Conservation (phyloP, 2,329 filamentous ascomycete species). For the Monosporascus ibericus region DNA sequence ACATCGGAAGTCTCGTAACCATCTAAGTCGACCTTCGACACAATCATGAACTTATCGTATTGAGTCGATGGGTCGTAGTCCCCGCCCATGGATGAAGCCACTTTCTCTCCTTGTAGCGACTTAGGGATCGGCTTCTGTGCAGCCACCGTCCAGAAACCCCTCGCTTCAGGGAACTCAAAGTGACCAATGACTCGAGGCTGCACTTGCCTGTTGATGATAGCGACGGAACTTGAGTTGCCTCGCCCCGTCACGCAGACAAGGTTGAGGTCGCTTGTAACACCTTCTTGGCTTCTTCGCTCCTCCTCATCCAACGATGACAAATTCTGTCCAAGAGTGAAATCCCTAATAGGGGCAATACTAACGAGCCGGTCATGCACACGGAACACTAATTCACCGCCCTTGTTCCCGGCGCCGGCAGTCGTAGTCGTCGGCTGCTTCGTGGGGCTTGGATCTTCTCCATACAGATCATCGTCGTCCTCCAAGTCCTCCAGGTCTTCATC, state of each 20-base stretch:
- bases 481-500: constrained; percentile 50
- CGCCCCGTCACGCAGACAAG: constrained; percentile 57
- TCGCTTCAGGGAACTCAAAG: constrained; percentile 66
- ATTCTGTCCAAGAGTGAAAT: constrained; percentile 63
- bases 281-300: constrained; percentile 35
- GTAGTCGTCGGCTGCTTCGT: constrained; percentile 27
- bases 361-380: constrained; percentile 69
- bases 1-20: constrained; percentile 74
- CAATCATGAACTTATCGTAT: constrained; percentile 76
- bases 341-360: constrained; percentile 74
- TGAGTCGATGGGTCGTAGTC: constrained; percentile 55
- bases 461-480: constrained; percentile 59
- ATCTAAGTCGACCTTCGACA: constrained; percentile 64
- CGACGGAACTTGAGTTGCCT: constrained; percentile 62
- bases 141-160: constrained; percentile 75
- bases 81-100: constrained; percentile 41
- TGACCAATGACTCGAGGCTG: constrained; percentile 65
- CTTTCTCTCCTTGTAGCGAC: constrained; percentile 45
- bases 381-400: constrained; percentile 64
- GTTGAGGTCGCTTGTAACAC: constrained; percentile 51
- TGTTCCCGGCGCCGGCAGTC: constrained; percentile 34
- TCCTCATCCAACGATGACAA: constrained; percentile 37
- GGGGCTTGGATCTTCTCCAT: constrained; percentile 48
- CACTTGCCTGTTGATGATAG: constrained; percentile 71
- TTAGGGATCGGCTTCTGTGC: constrained; percentile 63